These are phyloP conservation scores for Mycosarcoma mackinlayi DNA, from an alignment of 1,284 basidiomycete species.

Conservation along the genomic window DNA sequence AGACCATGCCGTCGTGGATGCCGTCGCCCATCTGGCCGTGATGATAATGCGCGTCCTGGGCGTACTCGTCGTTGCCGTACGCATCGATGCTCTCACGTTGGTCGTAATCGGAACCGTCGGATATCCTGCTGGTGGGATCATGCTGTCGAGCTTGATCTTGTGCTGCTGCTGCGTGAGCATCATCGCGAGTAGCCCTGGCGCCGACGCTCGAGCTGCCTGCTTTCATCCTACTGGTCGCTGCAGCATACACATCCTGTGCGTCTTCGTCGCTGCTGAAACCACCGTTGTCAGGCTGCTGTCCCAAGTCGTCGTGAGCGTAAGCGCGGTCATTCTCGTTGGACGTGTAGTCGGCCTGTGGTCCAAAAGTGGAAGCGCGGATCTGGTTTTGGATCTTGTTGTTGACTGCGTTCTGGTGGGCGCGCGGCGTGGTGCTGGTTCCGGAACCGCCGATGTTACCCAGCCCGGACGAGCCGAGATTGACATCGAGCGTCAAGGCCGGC, in stretches of 20 bases:
- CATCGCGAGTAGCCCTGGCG: constrained; percentile 45
- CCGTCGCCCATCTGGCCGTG: constrained; percentile 39
- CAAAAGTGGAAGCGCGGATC: constrained; percentile 47
- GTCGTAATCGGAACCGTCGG: constrained; percentile 23
- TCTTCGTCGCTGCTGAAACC: constrained; percentile 61
- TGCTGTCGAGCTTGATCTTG: constrained; percentile 20
- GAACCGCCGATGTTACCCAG: constrained; percentile 43
- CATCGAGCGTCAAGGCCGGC: constrained; percentile 58
- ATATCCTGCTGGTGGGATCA: constrained; percentile 16
- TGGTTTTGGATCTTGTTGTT: constrained; percentile 46
- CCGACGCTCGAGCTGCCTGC: constrained; percentile 48
- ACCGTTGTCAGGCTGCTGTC: constrained; percentile 40
- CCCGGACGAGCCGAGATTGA: constrained; percentile 44
- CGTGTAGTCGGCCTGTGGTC: constrained; percentile 22
- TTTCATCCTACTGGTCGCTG: constrained; percentile 41
- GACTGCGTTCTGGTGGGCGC: constrained; percentile 42
- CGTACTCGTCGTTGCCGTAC: constrained; percentile 37
- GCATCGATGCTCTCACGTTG: constrained; percentile 16
- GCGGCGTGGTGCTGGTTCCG: constrained; percentile 43
- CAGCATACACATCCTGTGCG: constrained; percentile 48
- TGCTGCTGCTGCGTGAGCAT: constrained; percentile 14
- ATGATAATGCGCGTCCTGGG: constrained; percentile 22
- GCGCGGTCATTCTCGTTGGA: constrained; percentile 13
- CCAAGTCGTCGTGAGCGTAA: constrained; percentile 31
- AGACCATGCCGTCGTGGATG: constrained; percentile 49